Evolutionary conservation across 352 stramenopile species (phyloP).

Genomic region (Elongisporangium senticosum): DNA sequence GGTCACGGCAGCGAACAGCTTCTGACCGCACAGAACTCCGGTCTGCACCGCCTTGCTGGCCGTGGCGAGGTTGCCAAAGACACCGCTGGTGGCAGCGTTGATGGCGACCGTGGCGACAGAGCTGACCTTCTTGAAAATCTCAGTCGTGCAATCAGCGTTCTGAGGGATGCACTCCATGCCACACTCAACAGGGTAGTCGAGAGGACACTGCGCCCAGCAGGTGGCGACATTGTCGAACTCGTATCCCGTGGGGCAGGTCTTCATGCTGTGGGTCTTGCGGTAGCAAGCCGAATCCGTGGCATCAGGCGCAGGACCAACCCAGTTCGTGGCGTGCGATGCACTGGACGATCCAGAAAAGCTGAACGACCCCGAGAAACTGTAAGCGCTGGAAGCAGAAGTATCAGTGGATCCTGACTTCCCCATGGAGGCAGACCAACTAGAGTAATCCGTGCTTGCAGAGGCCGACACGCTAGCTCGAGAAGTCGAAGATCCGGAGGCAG

Average conservation of each 20-base stretch:
- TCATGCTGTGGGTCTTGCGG: constrained; percentile 34
- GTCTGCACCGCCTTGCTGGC: constrained; percentile 38
- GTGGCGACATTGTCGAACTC: constrained; percentile 35
- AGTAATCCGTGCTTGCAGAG: too few species aligned
- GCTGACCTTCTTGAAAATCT: constrained; percentile 44
- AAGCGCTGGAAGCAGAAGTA: too few species aligned
- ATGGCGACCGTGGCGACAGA: constrained; percentile 42
- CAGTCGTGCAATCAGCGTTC: constrained; percentile 50
- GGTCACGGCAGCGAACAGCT: constrained; percentile 38
- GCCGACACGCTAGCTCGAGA: too few species aligned
- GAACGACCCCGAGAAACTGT: too few species aligned
- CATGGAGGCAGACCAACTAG: too few species aligned
- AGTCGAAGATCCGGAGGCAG: too few species aligned
- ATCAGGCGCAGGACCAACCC: constrained; percentile 14
- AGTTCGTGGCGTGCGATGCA: not conserved
- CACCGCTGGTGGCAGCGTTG: constrained; percentile 40
- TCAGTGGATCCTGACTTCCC: too few species aligned
- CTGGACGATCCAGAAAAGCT: too few species aligned
- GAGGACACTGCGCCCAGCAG: constrained; percentile 67
- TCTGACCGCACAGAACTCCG: constrained; percentile 37
- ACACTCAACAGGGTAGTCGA: constrained; percentile 71
- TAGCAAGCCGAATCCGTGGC: constrained; percentile 34
- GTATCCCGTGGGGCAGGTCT: constrained; percentile 36
- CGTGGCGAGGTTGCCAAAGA: constrained; percentile 40
- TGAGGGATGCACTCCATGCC: constrained; percentile 63